Percentiles rank a stretch among this genome's conserved stretches.
phyloP scores from a whole-genome alignment of 2,329 filamentous ascomycete species.

The Fusarium ambrosium region DNA sequence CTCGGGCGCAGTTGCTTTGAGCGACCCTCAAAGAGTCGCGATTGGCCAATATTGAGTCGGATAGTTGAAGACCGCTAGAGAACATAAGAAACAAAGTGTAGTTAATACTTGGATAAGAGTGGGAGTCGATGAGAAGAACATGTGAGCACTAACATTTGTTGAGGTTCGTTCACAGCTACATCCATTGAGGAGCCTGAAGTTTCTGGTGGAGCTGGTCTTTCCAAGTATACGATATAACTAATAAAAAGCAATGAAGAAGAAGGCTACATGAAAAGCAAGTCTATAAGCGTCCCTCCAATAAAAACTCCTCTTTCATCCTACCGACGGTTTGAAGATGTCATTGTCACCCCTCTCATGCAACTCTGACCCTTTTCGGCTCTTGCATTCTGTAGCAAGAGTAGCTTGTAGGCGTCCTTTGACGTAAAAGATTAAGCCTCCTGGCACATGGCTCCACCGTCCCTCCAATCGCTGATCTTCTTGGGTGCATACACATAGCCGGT shows the following conservation, averaged over 20 bases:
- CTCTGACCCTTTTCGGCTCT: background rate
- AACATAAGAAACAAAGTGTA: no score
- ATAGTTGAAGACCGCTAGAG: background rate
- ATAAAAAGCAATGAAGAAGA: background rate
- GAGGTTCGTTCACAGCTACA: background rate
- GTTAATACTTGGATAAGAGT: fast-evolving
- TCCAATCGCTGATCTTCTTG: conserved; percentile 6
- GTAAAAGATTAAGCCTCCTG: background rate
- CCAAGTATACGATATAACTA: background rate
- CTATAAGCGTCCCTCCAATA: background rate
- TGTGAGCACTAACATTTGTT: background rate
- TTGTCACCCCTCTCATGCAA: background rate
- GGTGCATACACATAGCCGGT: conserved; percentile 14
- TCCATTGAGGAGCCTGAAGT: background rate
- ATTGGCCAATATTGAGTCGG: background rate
- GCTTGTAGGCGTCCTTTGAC: background rate
- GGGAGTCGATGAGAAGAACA: fast-evolving
- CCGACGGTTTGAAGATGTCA: background rate
- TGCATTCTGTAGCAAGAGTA: background rate
- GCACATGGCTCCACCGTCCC: conserved; percentile 5
- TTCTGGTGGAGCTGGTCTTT: background rate
- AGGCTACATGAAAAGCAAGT: background rate
- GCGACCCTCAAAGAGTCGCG: background rate
- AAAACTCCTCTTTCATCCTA: background rate
- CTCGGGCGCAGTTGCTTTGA: background rate